Percentiles rank a stretch among this genome's conserved stretches.
Evolutionary conservation across 805 yeast species (phyloP).

Genomic region (Sporopachydermia quercuum): DNA sequence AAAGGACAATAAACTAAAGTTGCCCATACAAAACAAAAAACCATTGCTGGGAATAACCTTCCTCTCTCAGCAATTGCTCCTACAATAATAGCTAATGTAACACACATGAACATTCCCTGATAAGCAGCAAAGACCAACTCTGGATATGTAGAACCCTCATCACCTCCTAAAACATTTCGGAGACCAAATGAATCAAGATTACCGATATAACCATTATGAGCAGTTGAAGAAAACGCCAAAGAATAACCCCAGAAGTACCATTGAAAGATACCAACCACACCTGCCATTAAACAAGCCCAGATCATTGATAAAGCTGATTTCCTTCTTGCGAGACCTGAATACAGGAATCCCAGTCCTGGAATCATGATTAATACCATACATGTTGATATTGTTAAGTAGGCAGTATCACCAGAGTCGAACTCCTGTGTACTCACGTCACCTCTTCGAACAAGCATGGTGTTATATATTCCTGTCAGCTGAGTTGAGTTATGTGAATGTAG

Average conservation of each 20-base stretch:
- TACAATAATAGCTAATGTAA: conserved; percentile 81
- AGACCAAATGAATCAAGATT: conserved; percentile 73
- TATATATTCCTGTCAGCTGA: too few species aligned
- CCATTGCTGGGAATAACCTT: conserved; percentile 67
- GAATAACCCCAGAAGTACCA: conserved; percentile 99
- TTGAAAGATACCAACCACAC: conserved; percentile 63
- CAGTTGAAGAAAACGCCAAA: conserved; percentile 67
- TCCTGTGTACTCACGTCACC: background rate
- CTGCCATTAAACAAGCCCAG: conserved; percentile 63
- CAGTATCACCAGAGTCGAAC: conserved; percentile 24
- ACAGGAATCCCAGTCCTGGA: conserved; percentile 85
- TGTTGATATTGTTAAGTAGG: conserved; percentile 21
- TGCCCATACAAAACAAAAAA: conserved; percentile 76
- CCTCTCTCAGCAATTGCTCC: conserved; percentile 95
- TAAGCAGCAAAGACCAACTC: conserved; percentile 74
- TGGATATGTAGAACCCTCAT: conserved; percentile 41
- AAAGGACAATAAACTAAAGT: conserved; percentile 88
- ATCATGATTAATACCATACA: conserved; percentile 74
- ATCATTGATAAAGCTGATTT: conserved; percentile 81
- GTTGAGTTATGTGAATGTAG: too few species aligned
- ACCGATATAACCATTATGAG: conserved; percentile 78
- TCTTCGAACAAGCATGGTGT: too few species aligned
- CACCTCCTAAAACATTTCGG: conserved; percentile 43
- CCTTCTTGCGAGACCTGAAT: conserved; percentile 81
- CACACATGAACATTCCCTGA: conserved; percentile 84